A percentile compares a stretch with the other conserved stretches of the same genome.
Conservation (phyloP, 2,329 filamentous ascomycete genomes). For the Aureobasidium sp. region DNA sequence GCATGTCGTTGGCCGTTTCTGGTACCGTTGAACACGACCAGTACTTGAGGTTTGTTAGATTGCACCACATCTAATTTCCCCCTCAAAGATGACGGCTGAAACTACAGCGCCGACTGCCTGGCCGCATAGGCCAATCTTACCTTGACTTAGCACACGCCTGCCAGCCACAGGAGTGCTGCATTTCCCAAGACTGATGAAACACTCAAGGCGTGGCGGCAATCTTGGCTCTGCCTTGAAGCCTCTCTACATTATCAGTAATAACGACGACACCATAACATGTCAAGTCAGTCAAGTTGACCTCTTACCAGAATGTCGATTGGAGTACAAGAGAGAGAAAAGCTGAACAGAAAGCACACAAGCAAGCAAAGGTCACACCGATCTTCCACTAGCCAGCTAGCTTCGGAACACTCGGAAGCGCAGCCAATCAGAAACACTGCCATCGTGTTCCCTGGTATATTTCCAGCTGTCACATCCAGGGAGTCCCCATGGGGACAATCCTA, state of each 20-base stretch:
- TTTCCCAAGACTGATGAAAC: neutral
- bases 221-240: neutral
- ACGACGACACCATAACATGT: neutral
- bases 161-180: constrained; percentile 4
- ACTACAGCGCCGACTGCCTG: constrained; percentile 3
- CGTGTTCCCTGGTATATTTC: neutral
- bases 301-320: neutral
- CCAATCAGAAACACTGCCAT: neutral
- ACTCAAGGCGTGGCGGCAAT: neutral
- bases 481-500: neutral
- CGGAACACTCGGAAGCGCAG: neutral
- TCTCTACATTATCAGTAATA: neutral
- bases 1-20: constrained; percentile 4
- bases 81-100: neutral
- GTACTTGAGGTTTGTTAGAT: constrained; percentile 3
- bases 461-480: neutral
- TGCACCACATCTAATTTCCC: constrained; percentile 12
- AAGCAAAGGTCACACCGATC: constrained; percentile 5
- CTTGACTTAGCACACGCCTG: neutral
- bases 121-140: neutral
- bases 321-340: neutral
- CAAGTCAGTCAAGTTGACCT: neutral
- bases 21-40: constrained; percentile 9
- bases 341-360: constrained; percentile 1
- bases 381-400: neutral